Conservation (phyloP, 208 protist genomes). For the Histomonas meleagridis region DNA sequence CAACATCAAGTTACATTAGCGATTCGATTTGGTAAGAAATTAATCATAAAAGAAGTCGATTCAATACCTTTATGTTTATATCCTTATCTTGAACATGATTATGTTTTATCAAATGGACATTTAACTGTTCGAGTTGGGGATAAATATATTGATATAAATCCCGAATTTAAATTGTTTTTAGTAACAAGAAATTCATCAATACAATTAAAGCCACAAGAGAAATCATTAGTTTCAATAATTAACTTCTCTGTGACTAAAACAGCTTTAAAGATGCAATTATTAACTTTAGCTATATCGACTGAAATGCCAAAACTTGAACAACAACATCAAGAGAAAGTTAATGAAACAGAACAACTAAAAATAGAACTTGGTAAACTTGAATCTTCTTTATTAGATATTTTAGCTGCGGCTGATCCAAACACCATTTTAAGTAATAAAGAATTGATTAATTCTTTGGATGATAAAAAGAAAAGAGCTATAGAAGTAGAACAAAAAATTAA, state of each 20-base stretch:
- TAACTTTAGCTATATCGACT: conserved; percentile 78
- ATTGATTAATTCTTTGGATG: conserved; percentile 58
- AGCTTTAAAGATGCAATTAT: conserved; percentile 82
- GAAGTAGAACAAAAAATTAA: conserved; percentile 67
- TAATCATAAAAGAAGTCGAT: neutral
- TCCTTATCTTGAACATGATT: neutral
- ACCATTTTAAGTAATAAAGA: conserved; percentile 21
- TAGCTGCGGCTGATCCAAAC: neutral
- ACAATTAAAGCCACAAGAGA: conserved; percentile 69
- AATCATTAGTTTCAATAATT: conserved; percentile 70
- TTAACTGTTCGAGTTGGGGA: neutral
- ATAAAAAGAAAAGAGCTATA: conserved; percentile 75
- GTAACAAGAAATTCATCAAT: conserved; percentile 71
- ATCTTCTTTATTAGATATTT: neutral
- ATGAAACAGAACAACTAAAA: conserved; percentile 82
- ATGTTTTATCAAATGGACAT: neutral
- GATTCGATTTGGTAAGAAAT: conserved; percentile 18
- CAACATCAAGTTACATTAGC: neutral
- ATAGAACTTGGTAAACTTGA: conserved; percentile 64
- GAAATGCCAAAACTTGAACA: conserved; percentile 87
- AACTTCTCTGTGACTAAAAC: conserved; percentile 88
- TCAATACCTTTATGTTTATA: neutral
- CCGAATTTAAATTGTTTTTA: conserved; percentile 76
- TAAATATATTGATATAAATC: conserved; percentile 5
- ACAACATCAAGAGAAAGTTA: conserved; percentile 71